Base-by-base conservation (phyloP, 345 rosid genomes). In the Euphorbia peplus region DNA sequence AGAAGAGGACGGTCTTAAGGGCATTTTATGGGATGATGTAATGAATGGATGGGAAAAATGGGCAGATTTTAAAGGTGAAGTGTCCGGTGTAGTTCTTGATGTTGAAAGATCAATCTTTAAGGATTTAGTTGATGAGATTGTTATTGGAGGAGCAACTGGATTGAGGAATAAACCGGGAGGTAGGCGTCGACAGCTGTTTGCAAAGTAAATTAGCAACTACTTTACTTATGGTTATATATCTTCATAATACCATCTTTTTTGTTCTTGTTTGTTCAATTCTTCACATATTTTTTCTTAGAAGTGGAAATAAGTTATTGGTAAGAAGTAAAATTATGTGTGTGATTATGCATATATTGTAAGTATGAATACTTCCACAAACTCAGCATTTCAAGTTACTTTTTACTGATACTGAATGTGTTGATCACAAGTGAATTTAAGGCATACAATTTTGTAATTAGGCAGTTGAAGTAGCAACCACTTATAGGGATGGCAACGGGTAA, bases 21-120 rank as follows among this genome's bases (percentile, higher is more conserved):
- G 76, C 46, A 78, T 87, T 30, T 79, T 88, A 77, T 73, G 81
- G 52, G 90, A 90, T 62, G 97, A 91, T 72, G 93, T 85, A 77
- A 83, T 73, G 78, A 63, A 71, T 60, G 77, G 87, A 48, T 86
- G 90, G 1, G 90, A 75, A 65, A 80, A 86, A 68, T 95, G 95
- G 99, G 82, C 77, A 1, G 84, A 80, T 59, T 88, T 88, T 69
- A 64, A 73, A 3, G 22, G 57, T 13, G 92, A 88, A 74, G 71
- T 83, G 30, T 78, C 96, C 9, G 90, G 85, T 24, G 62, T 85
- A 53, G 93, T 87, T 35, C 65, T 95, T 52, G 93, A 87, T 73
- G 85, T 91, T 11, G 99, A 95, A 83, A 68, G 97, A 67, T 71
- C 80, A 72, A 63, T 95, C 50, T 95, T 91, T 76, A 95, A 88